Evolutionary conservation across 140 eudicot genomes (phyloP), one percentile per base, ranked within the genome.

Genomic region (Oenanthe javanica): DNA sequence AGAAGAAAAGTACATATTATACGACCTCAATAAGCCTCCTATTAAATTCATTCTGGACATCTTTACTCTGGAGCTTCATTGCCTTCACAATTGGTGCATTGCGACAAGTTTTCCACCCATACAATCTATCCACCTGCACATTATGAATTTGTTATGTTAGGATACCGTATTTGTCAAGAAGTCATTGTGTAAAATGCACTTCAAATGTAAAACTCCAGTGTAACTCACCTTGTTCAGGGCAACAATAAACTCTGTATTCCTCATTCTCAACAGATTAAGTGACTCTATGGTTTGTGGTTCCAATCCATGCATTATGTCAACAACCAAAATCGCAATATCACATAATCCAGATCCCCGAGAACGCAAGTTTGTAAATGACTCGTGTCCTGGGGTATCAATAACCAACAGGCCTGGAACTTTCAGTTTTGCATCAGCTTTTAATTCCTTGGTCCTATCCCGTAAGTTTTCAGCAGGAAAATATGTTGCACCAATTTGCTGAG

Each of bases 341-440:
- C 98, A 94, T 83, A 94, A 86, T 38, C 97, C 97, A 6, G 98
- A 94, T 64, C 98, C 98, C 31, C 98, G 91, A 69, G 98, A 94
- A 19, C 97, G 86, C 83, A 94, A 85, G 57, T 94, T 94, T 19
- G 94, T 87, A 80, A 94, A 94, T 15, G 97, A 90, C 80, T 94
- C 98, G 14, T 94, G 98, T 7, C 98, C 97, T 31, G 98, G 98
- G 76, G 98, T 94, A 83, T 94, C 96, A 51, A 94, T 94, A 80
- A 94, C 98, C 81, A 94, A 86, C 54, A 94, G 81, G 81, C 98
- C 97, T 23, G 98, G 98, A 25, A 94, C 98, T 8, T 89, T 88
- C 23, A 94, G 90, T 80, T 85, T 86, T 19, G 96, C 98, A 87
- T 94, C 98, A 63, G 95, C 94, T 89, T 94, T 92, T 76, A 94